Evolutionary conservation across 2,329 filamentous ascomycete species (phyloP).

Genomic region (Sodiomyces alkalinus): DNA sequence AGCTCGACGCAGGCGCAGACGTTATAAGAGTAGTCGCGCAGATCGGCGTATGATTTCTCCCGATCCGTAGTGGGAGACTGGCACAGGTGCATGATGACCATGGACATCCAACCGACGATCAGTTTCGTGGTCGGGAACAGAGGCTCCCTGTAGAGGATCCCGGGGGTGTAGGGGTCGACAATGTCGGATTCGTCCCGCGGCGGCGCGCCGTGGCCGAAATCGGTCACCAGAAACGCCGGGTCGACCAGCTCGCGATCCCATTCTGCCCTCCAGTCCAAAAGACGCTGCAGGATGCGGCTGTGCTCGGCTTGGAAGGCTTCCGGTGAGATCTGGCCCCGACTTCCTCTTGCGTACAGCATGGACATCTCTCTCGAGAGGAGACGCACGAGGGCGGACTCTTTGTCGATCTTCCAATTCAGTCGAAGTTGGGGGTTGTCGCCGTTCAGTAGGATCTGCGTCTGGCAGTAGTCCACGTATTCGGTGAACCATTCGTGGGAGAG

Average conservation of each 20-base stretch:
- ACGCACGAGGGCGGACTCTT: slow-evolving; percentile 49
- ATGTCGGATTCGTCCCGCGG: slow-evolving; percentile 44
- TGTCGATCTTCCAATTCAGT: slow-evolving; percentile 50
- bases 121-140: slow-evolving; percentile 63
- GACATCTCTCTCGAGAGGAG: slow-evolving; percentile 70
- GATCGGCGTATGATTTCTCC: slow-evolving; percentile 32
- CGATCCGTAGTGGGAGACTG: slow-evolving; percentile 47
- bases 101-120: slow-evolving; percentile 61
- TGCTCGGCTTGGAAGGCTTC: slow-evolving; percentile 53
- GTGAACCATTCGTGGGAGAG: slow-evolving; percentile 69
- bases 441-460: slow-evolving; percentile 41
- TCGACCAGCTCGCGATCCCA: slow-evolving; percentile 50
- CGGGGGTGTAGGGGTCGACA: slow-evolving; percentile 56
- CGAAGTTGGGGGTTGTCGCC: slow-evolving; percentile 17
- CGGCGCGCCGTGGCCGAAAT: slow-evolving; percentile 40
- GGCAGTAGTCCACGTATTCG: slow-evolving; percentile 46
- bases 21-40: slow-evolving; percentile 48
- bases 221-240: slow-evolving; percentile 43
- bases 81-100: slow-evolving; percentile 67
- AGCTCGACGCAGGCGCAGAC: slow-evolving; percentile 70
- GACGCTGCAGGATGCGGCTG: slow-evolving; percentile 28
- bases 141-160: slow-evolving; percentile 53
- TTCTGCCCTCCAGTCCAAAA: slow-evolving; percentile 34
- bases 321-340: slow-evolving; percentile 45
- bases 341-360: slow-evolving; percentile 55